Conservation (phyloP, 2,329 filamentous ascomycete genomes). For the Colletotrichum nymphaeae region DNA sequence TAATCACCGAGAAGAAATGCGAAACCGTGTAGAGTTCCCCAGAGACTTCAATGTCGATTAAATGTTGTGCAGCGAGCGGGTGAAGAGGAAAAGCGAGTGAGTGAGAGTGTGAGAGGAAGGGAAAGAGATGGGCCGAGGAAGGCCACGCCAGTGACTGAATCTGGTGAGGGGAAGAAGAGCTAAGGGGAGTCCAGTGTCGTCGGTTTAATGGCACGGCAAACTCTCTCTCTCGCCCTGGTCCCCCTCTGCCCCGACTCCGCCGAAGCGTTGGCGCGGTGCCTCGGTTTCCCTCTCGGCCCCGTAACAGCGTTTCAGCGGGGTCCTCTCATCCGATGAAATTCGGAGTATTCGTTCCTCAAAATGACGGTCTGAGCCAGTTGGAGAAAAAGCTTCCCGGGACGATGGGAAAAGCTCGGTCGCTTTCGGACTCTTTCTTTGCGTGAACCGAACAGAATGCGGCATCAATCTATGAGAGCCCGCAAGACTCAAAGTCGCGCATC, state of each 20-base stretch:
- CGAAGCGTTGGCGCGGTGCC: neutral
- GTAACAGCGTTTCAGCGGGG: slow-evolving; percentile 18
- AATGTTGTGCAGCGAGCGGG: slow-evolving; percentile 11
- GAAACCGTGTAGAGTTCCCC: slow-evolving; percentile 7
- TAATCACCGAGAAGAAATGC: neutral
- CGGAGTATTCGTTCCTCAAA: neutral
- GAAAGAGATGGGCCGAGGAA: neutral
- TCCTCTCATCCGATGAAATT: slow-evolving; percentile 12
- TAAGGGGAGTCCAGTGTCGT: neutral
- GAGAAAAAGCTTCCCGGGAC: neutral
- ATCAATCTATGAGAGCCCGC: slow-evolving; percentile 61
- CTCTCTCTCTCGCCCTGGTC: neutral
- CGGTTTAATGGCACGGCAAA: slow-evolving; percentile 1
- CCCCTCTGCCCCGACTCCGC: neutral
- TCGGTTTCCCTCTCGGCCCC: neutral
- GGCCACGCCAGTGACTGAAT: neutral
- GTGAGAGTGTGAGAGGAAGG: neutral
- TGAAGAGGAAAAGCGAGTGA: neutral
- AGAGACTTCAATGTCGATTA: slow-evolving; percentile 12
- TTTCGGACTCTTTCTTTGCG: neutral
- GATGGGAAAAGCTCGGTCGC: neutral
- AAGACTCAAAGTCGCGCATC: slow-evolving; percentile 85
- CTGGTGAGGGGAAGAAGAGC: neutral
- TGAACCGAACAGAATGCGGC: neutral
- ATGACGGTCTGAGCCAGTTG: neutral